Evolutionary conservation across 208 protist species (phyloP).

Genomic region (Crithidia brevicula): DNA sequence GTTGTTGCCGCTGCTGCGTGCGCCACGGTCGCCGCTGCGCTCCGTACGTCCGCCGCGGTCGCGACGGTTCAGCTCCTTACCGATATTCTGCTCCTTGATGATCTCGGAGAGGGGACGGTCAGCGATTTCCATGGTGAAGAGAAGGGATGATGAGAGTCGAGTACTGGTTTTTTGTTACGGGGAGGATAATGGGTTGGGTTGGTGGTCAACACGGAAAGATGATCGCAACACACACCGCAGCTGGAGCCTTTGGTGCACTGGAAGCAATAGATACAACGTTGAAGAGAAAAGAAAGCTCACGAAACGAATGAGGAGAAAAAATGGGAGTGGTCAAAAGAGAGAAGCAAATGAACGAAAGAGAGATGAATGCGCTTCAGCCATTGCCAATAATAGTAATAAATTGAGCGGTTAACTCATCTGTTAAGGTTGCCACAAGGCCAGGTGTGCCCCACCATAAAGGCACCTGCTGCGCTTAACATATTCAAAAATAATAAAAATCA

Average conservation of each 20-base stretch:
- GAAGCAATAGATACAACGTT: no score
- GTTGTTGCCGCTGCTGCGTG: slow-evolving; percentile 13
- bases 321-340: no score
- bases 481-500: no score
- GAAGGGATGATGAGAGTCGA: not conserved
- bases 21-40: slow-evolving; percentile 17
- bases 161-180: no score
- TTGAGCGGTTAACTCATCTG: no score
- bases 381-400: no score
- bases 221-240: slow-evolving; percentile 7
- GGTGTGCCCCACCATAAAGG: no score
- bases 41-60: slow-evolving; percentile 29
- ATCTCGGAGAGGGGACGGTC: slow-evolving; percentile 82
- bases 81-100: slow-evolving; percentile 91
- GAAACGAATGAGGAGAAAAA: slow-evolving; percentile 11
- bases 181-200: no score
- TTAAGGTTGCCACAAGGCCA: no score
- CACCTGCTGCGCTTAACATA: no score
- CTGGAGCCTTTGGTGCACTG: not conserved
- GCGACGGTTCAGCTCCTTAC: slow-evolving; percentile 60
- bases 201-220: not conserved
- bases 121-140: slow-evolving; percentile 76
- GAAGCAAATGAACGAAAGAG: no score
- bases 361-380: no score
- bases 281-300: not conserved